These are phyloP conservation scores for Otatea glauca DNA, from an alignment of 176 grass and related monocot genomes.

Conservation along the genomic window DNA sequence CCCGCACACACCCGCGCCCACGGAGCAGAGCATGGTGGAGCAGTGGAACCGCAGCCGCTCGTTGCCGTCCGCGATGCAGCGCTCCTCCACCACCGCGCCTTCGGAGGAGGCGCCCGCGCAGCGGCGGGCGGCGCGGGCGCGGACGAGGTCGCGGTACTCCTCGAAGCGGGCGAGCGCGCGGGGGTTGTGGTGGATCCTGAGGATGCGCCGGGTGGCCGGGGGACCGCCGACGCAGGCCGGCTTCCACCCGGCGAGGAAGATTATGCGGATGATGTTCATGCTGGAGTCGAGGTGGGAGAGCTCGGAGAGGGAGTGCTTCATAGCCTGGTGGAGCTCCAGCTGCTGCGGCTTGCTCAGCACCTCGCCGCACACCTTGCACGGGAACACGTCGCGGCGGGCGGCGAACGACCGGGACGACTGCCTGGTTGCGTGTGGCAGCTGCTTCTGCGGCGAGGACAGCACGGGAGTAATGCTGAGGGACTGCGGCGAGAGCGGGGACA, in stretches of 20 bases:
- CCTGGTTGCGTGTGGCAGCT: constrained; percentile 30
- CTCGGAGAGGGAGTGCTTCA: constrained; percentile 78
- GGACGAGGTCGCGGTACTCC: constrained; percentile 84
- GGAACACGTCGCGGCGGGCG: constrained; percentile 56
- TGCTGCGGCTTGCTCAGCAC: constrained; percentile 68
- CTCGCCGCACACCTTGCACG: constrained; percentile 81
- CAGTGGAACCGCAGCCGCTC: constrained; percentile 91
- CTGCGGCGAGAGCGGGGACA: constrained; percentile 44
- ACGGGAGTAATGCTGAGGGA: constrained; percentile 41
- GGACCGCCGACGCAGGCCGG: neutral
- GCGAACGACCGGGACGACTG: constrained; percentile 56
- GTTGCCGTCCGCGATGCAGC: constrained; percentile 90
- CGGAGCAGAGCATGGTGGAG: constrained; percentile 75
- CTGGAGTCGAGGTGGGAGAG: constrained; percentile 68
- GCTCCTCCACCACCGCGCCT: constrained; percentile 51
- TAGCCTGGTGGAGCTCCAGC: constrained; percentile 76
- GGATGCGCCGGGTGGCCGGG: constrained; percentile 53
- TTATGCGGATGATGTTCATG: constrained; percentile 82
- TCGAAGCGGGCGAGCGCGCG: constrained; percentile 69
- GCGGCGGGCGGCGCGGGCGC: constrained; percentile 56
- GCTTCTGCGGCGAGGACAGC: constrained; percentile 28
- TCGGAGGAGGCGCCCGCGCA: neutral
- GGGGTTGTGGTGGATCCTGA: constrained; percentile 81
- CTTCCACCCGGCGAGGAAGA: constrained; percentile 80
- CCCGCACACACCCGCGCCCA: constrained; percentile 60